phyloP scores from a whole-genome alignment of 1,284 basidiomycete species.

The Austroboletus niveus region DNA sequence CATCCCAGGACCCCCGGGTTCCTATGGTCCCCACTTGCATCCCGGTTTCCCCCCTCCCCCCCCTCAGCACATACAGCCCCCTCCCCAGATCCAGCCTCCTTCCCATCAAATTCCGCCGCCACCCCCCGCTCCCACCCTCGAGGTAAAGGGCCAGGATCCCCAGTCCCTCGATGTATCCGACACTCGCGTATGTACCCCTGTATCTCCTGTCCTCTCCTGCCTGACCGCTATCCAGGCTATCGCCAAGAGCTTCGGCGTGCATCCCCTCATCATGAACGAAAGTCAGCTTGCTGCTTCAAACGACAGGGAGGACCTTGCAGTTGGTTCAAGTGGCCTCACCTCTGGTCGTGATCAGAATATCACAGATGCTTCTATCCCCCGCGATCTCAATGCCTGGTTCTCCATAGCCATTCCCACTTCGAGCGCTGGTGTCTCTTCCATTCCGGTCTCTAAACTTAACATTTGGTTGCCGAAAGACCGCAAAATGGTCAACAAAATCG shows the following conservation, averaged over 20 bases:
- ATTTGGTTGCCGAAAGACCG: conserved; percentile 77
- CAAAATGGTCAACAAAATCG: conserved; percentile 55
- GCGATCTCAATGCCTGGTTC: conserved; percentile 61
- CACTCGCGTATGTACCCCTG: conserved; percentile 46
- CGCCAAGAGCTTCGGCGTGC: conserved; percentile 76
- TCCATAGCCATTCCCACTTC: conserved; percentile 49
- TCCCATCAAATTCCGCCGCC: conserved; percentile 30
- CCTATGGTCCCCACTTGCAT: conserved; percentile 53
- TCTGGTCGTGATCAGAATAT: conserved; percentile 66
- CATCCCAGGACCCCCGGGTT: conserved; percentile 47
- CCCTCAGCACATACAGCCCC: conserved; percentile 33
- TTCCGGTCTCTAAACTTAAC: conserved; percentile 38
- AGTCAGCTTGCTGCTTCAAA: conserved; percentile 47
- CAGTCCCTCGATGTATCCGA: conserved; percentile 73
- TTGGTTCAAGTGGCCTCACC: conserved; percentile 64
- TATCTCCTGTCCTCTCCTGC: conserved; percentile 4
- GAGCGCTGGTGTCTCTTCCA: conserved; percentile 36
- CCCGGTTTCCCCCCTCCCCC: conserved; percentile 52
- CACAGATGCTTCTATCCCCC: conserved; percentile 53
- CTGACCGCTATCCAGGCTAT: conserved; percentile 45
- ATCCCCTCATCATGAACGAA: conserved; percentile 63
- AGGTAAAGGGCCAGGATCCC: conserved; percentile 72
- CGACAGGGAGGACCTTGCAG: conserved; percentile 71
- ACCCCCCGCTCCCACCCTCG: conserved; percentile 27
- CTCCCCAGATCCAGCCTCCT: conserved; percentile 35